Evolutionary conservation across 139 green algal species (phyloP).

Genomic region (Coccomyxa sp.): DNA sequence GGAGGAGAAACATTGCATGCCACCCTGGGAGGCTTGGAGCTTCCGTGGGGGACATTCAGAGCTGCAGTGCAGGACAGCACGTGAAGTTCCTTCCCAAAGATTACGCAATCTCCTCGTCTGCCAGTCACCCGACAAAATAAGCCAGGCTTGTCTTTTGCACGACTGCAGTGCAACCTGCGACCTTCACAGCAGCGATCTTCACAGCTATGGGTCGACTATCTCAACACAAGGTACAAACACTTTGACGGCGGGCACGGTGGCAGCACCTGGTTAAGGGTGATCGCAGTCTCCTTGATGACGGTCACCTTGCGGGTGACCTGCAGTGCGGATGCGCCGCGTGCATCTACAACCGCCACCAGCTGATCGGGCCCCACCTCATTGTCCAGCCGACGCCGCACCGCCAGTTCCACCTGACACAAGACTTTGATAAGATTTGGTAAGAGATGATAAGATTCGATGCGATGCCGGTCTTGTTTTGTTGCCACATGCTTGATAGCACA

Average conservation of each 20-base stretch:
- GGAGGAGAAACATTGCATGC: neutral
- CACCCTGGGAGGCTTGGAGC: neutral
- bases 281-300: constrained; percentile 9
- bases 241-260: too few relatives aligned
- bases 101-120: neutral
- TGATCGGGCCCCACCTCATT: constrained; percentile 15
- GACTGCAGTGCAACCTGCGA: neutral
- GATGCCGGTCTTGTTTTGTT: too few relatives aligned
- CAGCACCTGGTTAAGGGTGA: constrained; percentile 14
- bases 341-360: constrained; percentile 20
- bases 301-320: constrained; percentile 17
- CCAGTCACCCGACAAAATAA: neutral
- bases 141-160: neutral
- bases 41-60: too few relatives aligned
- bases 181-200: neutral
- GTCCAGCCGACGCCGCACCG: neutral
- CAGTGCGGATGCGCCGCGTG: neutral
- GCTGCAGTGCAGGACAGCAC: too few relatives aligned
- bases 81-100: neutral
- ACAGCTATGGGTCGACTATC: neutral
- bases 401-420: constrained; percentile 5
- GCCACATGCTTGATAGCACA: too few relatives aligned
- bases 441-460: neutral
- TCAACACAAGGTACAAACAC: neutral
- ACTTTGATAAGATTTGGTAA: neutral